Percentiles rank a stretch among this genome's conserved stretches.
Evolutionary conservation across 2,329 filamentous ascomycete species (phyloP).

Genomic region (Geosmithia putterillii): DNA sequence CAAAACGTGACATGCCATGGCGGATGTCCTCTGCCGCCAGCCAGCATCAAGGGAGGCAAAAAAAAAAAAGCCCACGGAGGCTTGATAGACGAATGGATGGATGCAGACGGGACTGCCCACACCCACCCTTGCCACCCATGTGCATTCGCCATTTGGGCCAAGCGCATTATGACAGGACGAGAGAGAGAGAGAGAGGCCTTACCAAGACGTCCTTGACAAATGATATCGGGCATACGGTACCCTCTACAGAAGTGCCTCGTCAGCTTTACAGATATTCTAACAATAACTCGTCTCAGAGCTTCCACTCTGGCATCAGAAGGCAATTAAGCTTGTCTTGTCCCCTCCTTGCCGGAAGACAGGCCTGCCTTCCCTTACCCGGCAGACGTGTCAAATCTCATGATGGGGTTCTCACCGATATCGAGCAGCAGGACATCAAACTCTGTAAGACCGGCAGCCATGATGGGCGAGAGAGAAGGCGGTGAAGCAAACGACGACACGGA

Average conservation of each 20-base stretch:
- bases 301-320: background rate
- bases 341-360: no score
- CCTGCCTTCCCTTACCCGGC: background rate
- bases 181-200: slow-evolving; percentile 25
- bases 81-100: background rate
- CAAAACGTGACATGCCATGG: background rate
- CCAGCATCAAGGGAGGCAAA: background rate
- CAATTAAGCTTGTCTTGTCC: background rate
- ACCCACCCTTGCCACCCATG: background rate
- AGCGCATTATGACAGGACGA: background rate
- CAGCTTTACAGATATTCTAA: slow-evolving; percentile 4
- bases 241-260: slow-evolving; percentile 40
- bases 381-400: background rate
- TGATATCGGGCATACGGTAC: slow-evolving; percentile 71
- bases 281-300: no score
- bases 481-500: slow-evolving; percentile 4
- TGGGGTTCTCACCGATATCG: slow-evolving; percentile 6
- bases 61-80: background rate
- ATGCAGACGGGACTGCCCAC: background rate
- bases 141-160: background rate
- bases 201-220: slow-evolving; percentile 77
- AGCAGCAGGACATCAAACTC: slow-evolving; percentile 5
- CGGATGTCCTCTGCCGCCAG: background rate
- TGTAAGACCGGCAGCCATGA: slow-evolving; percentile 5
- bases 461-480: slow-evolving; percentile 1